A percentile compares a stretch with the other conserved stretches of the same genome.
These are phyloP conservation scores for Nidularia pulvinata DNA, from an alignment of 768 basidiomycete genomes.

Conservation along the genomic window DNA sequence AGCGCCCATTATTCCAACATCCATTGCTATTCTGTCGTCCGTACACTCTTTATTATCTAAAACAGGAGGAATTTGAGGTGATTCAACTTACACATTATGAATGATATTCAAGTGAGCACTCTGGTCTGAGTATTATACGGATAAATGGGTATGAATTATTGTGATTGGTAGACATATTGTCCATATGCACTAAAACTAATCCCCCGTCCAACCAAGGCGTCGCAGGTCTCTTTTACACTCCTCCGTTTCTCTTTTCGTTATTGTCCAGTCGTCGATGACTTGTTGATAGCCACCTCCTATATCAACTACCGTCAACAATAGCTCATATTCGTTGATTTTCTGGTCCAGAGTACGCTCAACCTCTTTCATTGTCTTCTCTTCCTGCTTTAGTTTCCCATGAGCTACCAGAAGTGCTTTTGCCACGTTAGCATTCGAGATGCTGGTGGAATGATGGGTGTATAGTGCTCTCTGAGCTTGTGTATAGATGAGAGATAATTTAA, in stretches of 20 bases:
- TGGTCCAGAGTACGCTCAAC: slow-evolving; percentile 34
- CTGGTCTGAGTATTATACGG: too few species aligned
- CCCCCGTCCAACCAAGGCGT: slow-evolving; percentile 48
- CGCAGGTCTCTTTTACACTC: slow-evolving; percentile 48
- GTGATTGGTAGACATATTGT: too few species aligned
- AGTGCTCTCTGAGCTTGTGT: slow-evolving; percentile 33
- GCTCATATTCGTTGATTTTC: slow-evolving; percentile 39
- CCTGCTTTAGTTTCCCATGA: slow-evolving; percentile 26
- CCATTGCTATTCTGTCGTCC: too few species aligned
- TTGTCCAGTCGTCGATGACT: slow-evolving; percentile 45
- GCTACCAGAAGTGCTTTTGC: slow-evolving; percentile 27
- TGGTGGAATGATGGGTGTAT: slow-evolving; percentile 30
- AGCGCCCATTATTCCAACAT: too few species aligned
- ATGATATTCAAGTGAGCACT: too few species aligned
- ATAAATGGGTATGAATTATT: too few species aligned
- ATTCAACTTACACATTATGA: too few species aligned
- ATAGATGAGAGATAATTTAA: slow-evolving; percentile 46
- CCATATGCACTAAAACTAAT: too few species aligned
- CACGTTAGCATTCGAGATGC: slow-evolving; percentile 17
- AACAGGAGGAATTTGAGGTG: too few species aligned
- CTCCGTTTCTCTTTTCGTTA: slow-evolving; percentile 44
- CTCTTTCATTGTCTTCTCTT: slow-evolving; percentile 29
- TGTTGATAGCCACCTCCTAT: slow-evolving; percentile 41
- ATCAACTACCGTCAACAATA: slow-evolving; percentile 38
- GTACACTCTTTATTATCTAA: too few species aligned